Percentiles rank a stretch among this genome's conserved stretches.
phyloP scores from a whole-genome alignment of 768 basidiomycete genomes.

The Boletus edulis region DNA sequence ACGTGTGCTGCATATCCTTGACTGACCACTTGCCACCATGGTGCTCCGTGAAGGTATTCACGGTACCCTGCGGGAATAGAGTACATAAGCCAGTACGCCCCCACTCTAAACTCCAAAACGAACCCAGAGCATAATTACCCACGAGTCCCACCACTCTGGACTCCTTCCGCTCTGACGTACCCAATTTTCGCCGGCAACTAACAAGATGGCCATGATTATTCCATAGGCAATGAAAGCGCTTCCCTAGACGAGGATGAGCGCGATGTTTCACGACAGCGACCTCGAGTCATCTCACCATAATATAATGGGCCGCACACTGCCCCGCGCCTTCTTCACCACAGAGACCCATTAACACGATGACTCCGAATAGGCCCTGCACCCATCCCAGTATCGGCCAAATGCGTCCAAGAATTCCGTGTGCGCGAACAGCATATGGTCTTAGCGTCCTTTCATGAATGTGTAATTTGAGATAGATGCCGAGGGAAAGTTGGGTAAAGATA shows the following conservation, averaged over 20 bases:
- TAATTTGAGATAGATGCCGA: conserved; percentile 90
- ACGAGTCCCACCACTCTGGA: conserved; percentile 87
- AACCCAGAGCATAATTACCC: conserved; percentile 57
- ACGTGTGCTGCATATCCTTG: conserved; percentile 96
- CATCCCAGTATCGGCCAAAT: conserved; percentile 82
- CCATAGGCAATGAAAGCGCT: conserved; percentile 90
- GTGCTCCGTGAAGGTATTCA: conserved; percentile 94
- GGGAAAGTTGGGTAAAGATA: conserved; percentile 58
- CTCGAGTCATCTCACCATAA: conserved; percentile 48
- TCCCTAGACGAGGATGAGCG: conserved; percentile 40
- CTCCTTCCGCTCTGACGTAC: conserved; percentile 64
- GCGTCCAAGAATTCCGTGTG: conserved; percentile 82
- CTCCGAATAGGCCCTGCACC: conserved; percentile 88
- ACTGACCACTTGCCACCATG: conserved; percentile 78
- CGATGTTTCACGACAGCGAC: conserved; percentile 8
- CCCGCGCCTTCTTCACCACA: conserved; percentile 70
- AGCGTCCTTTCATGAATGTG: conserved; percentile 80
- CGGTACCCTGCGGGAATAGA: conserved; percentile 32
- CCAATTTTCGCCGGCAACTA: conserved; percentile 79
- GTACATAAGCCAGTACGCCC: background rate
- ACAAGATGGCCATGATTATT: conserved; percentile 72
- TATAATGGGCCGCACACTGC: conserved; percentile 88
- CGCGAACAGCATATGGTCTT: conserved; percentile 66
- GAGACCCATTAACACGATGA: conserved; percentile 68
- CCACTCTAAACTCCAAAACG: conserved; percentile 17